A percentile compares a stretch with the other conserved stretches of the same genome.
phyloP scores from a whole-genome alignment of 495 filamentous ascomycete genomes.

The Aspergillus avenaceus region DNA sequence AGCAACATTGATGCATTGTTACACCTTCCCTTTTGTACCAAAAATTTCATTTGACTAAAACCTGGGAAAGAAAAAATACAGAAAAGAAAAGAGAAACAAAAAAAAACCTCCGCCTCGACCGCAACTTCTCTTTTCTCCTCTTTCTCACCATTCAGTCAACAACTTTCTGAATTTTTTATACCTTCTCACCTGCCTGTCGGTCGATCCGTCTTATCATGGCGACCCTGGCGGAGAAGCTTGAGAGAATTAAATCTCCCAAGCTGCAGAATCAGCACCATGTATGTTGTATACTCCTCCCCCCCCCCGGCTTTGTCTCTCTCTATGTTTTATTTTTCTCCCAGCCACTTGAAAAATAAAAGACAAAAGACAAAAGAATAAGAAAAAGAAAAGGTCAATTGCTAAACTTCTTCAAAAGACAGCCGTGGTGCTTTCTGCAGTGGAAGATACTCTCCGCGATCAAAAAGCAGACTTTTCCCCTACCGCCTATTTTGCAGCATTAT shows the following conservation, averaged over 20 bases:
- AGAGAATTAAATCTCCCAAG: constrained; percentile 94
- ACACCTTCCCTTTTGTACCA: no score
- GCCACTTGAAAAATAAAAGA: neutral
- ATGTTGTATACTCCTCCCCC: constrained; percentile 23
- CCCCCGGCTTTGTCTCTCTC: neutral
- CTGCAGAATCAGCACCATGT: constrained; percentile 94
- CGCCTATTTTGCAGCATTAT: constrained; percentile 92
- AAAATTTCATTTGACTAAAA: no score
- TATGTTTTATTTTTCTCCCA: neutral
- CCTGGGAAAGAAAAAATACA: no score
- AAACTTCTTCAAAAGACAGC: constrained; percentile 59
- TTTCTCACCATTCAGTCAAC: constrained; percentile 18
- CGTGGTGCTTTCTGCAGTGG: constrained; percentile 83
- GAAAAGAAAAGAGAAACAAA: constrained; percentile 23
- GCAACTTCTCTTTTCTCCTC: constrained; percentile 21
- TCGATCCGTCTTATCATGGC: constrained; percentile 45
- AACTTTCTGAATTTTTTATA: constrained; percentile 11
- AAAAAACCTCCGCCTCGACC: constrained; percentile 25
- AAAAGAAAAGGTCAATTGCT: no score
- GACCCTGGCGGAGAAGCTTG: constrained; percentile 84
- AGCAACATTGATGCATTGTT: no score
- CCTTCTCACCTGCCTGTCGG: constrained; percentile 21
- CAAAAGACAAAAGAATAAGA: no score
- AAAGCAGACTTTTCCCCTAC: constrained; percentile 77
- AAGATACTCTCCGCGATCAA: constrained; percentile 85